Evolutionary conservation across 164 flowering plant genomes (phyloP), one percentile per base, ranked within the genome.

Genomic region (Berberis thunbergii): DNA sequence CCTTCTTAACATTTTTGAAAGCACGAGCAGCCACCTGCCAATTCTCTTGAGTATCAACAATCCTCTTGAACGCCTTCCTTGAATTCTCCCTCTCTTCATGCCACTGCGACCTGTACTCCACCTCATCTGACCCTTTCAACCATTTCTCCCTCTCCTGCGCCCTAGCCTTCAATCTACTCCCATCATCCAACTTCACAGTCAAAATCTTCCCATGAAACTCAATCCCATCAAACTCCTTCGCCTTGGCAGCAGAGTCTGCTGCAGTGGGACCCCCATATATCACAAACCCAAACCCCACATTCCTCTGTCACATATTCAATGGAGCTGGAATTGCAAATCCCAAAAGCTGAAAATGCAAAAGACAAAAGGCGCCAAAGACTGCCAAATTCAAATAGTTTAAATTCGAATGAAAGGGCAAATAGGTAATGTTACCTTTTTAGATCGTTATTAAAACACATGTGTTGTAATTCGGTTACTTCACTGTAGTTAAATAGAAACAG

Each of bases 171-270:
- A 76, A 40, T 71, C 93, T 82, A 76, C 76, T 81, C 73, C 97
- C 99, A 70, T 91, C 86, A 62, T 94, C 99, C 74, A 94, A 73
- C 74, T 83, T 84, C 77, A 94, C 99, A 4, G 93, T 91, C 84
- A 94, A 71, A 3, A 80, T 77, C 76, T 90, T 80, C 53, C 99
- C n/a, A n/a, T n/a, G n/a, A n/a, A n/a, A n/a, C n/a, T n/a, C n/a
- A n/a, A n/a, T n/a, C n/a, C n/a, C 99, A 55, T 94, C 99, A 61
- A 94, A 87, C 76, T 94, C 97, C 50, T 80, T 93, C 2, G 99
- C 95, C 69, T 86, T 89, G 70, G 76, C 64, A 1, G 96, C 96
- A 2, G 95, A 76, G 54, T 74, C 75, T 38, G 65, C 80, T 4
- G 96, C 96, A 42, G 73, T 76, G 0, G 79, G 71, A 1, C 92